Evolutionary conservation across 73 alveolate genomes (phyloP).

Genomic region (Paramecium sexaurelia): DNA sequence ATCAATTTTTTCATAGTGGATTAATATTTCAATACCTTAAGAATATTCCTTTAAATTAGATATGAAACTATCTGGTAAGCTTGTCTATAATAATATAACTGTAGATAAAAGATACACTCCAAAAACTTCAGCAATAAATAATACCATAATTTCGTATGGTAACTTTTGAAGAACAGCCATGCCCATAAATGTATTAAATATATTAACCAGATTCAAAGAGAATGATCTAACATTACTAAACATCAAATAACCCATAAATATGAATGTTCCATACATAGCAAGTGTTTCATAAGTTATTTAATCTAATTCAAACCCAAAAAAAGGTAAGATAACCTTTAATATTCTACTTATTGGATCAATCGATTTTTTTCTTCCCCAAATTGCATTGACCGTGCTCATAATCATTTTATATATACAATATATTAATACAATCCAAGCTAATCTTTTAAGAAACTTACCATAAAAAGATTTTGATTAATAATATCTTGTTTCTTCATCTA

Average conservation of each 20-base stretch:
- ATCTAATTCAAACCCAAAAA: conserved; percentile 61
- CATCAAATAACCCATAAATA: conserved; percentile 66
- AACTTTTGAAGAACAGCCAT: conserved; percentile 21
- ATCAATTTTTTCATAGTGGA: conserved; percentile 62
- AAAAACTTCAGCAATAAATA: conserved; percentile 64
- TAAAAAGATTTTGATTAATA: not conserved
- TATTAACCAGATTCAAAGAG: conserved; percentile 48
- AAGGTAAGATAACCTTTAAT: conserved; percentile 58
- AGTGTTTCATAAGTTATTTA: conserved; percentile 57
- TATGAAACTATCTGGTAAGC: conserved; percentile 61
- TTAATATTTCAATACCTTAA: conserved; percentile 49
- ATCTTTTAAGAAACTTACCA: conserved; percentile 38
- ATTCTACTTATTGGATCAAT: conserved; percentile 69
- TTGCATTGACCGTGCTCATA: conserved; percentile 52
- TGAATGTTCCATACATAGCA: conserved; percentile 62
- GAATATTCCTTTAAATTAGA: conserved; percentile 49
- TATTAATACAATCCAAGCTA: conserved; percentile 47
- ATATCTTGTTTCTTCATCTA: not conserved
- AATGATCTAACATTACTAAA: conserved; percentile 65
- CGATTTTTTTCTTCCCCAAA: conserved; percentile 65
- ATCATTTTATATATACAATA: conserved; percentile 52
- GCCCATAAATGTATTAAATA: conserved; percentile 64
- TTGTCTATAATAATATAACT: conserved; percentile 38
- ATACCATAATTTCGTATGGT: conserved; percentile 61
- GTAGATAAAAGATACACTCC: conserved; percentile 68